Evolutionary conservation across 305 asterid species (phyloP).

Genomic region (Ilex paraguariensis): DNA sequence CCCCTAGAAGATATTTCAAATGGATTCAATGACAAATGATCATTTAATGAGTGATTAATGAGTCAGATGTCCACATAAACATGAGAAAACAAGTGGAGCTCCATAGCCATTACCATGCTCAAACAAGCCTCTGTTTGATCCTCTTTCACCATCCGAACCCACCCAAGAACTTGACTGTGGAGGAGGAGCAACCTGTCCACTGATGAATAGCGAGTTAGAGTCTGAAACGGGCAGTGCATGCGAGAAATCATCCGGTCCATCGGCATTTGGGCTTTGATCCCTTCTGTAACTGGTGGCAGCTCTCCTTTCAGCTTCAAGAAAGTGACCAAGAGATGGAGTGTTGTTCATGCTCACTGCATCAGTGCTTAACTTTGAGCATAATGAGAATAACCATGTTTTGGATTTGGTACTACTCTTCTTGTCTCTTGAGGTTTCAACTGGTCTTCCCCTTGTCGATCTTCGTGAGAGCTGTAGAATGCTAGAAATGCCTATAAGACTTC

Average conservation of each 20-base stretch:
- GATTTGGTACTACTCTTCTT: slow-evolving; percentile 41
- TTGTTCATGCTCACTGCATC: slow-evolving; percentile 46
- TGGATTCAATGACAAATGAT: too few species aligned
- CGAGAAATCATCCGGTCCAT: slow-evolving; percentile 42
- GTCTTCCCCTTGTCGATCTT: slow-evolving; percentile 46
- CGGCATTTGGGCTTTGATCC: slow-evolving; percentile 16
- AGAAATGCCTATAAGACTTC: slow-evolving; percentile 66
- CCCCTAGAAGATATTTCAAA: too few species aligned
- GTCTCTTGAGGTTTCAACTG: slow-evolving; percentile 26
- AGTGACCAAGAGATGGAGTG: slow-evolving; percentile 53
- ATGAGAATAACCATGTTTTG: slow-evolving; percentile 47
- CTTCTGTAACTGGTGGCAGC: slow-evolving; percentile 31
- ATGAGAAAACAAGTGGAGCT: slow-evolving; percentile 40
- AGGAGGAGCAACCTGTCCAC: slow-evolving; percentile 48
- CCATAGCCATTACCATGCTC: slow-evolving; percentile 34
- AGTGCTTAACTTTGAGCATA: slow-evolving; percentile 57
- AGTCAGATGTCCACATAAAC: slow-evolving; percentile 50
- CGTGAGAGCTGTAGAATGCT: slow-evolving; percentile 51
- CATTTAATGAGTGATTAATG: slow-evolving; percentile 17
- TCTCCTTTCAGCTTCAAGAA: slow-evolving; percentile 61
- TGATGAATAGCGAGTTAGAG: slow-evolving; percentile 36
- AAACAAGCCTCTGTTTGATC: slow-evolving; percentile 29
- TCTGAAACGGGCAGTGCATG: slow-evolving; percentile 19
- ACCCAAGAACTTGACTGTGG: slow-evolving; percentile 24
- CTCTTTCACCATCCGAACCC: slow-evolving; percentile 14